A percentile compares a stretch with the other conserved stretches of the same genome.
These are phyloP conservation scores for Detonula confervacea DNA, from an alignment of 352 stramenopile species.

Conservation along the genomic window DNA sequence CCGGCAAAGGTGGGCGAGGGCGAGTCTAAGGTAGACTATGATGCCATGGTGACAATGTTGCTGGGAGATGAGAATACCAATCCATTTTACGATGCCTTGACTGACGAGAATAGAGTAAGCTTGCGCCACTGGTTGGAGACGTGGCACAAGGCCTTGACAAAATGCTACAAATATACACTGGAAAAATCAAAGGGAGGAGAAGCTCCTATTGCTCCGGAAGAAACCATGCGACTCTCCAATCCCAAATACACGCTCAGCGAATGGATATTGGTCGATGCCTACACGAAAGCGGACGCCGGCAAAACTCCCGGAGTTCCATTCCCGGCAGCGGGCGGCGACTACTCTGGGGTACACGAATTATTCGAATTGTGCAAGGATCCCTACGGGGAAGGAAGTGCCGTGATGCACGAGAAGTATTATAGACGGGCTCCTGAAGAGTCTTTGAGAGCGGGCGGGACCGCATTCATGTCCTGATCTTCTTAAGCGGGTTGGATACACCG, in stretches of 20 bases:
- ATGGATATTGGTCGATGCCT: conserved; percentile 87
- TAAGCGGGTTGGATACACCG: conserved; percentile 66
- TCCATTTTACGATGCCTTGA: conserved; percentile 77
- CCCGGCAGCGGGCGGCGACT: conserved; percentile 42
- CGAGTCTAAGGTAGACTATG: conserved; percentile 47
- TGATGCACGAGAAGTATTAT: conserved; percentile 70
- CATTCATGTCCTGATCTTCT: conserved; percentile 86
- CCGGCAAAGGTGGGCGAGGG: conserved; percentile 17
- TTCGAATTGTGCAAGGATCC: conserved; percentile 72
- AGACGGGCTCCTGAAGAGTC: conserved; percentile 65
- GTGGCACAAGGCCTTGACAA: conserved; percentile 58
- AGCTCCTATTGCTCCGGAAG: conserved; percentile 23
- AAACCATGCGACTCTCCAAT: conserved; percentile 76
- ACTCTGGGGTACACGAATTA: conserved; percentile 69
- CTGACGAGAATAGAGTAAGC: conserved; percentile 35
- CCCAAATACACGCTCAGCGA: conserved; percentile 85
- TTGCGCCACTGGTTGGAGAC: conserved; percentile 65
- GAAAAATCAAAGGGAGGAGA: conserved; percentile 17
- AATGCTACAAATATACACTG: conserved; percentile 15
- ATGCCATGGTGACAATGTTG: conserved; percentile 65
- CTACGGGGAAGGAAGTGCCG: conserved; percentile 67
- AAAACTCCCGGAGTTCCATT: conserved; percentile 30
- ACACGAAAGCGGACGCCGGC: conserved; percentile 60
- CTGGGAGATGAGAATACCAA: conserved; percentile 45
- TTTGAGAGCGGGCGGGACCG: conserved; percentile 68